These are phyloP conservation scores for Lasiodiplodia citricola DNA, from an alignment of 2,329 filamentous ascomycete genomes.

Conservation along the genomic window DNA sequence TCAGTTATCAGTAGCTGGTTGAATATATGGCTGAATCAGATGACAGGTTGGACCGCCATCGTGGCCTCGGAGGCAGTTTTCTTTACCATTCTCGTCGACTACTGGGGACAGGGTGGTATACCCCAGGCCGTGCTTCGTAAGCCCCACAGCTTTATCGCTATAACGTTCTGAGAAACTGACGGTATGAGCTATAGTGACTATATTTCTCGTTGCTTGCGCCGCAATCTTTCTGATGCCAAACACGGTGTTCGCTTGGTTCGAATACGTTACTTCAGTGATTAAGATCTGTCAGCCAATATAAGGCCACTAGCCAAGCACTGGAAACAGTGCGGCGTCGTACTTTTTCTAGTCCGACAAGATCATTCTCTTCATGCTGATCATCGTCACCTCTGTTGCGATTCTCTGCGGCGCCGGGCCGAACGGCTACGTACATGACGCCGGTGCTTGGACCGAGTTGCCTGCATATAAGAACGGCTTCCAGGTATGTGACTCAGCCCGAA, in stretches of 20 bases:
- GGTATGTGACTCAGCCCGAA: neutral
- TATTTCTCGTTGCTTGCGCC: slow-evolving; percentile 17
- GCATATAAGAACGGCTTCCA: slow-evolving; percentile 46
- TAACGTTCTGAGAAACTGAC: no score
- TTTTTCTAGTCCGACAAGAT: slow-evolving; percentile 28
- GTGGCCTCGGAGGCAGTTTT: slow-evolving; percentile 33
- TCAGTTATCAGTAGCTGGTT: no score
- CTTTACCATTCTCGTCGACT: slow-evolving; percentile 32
- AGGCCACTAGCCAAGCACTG: no score
- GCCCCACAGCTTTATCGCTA: neutral
- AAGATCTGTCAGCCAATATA: slow-evolving; percentile 31
- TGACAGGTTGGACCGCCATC: slow-evolving; percentile 32
- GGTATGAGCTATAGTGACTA: slow-evolving; percentile 20
- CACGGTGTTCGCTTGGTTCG: slow-evolving; percentile 41
- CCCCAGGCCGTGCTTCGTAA: slow-evolving; percentile 15
- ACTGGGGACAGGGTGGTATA: neutral
- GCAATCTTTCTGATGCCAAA: slow-evolving; percentile 33
- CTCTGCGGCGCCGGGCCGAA: slow-evolving; percentile 43
- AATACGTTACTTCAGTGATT: slow-evolving; percentile 30
- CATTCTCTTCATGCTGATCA: slow-evolving; percentile 41
- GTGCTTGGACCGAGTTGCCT: slow-evolving; percentile 41
- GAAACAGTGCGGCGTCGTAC: no score
- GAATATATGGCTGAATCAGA: no score
- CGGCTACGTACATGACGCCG: slow-evolving; percentile 39
- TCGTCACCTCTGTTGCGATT: slow-evolving; percentile 40